These are phyloP conservation scores for Escovopsis sp. DNA, from an alignment of 2,329 filamentous ascomycete genomes.

Conservation along the genomic window DNA sequence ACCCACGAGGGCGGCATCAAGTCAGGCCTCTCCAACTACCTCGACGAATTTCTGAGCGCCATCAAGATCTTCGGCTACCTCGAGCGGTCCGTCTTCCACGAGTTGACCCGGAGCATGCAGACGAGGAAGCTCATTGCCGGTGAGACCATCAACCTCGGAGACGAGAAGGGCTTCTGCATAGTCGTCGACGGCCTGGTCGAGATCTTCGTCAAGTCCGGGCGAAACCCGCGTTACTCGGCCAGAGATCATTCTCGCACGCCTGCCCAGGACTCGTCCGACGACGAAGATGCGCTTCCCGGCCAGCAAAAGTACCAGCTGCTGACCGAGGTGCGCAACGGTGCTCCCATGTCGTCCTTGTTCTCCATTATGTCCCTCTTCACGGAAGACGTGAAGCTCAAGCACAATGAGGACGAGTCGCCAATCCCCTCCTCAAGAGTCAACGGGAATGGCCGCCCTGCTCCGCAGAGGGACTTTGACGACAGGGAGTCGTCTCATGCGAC, in stretches of 20 bases:
- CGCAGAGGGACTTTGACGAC: slow-evolving; percentile 8
- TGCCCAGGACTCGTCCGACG: slow-evolving; percentile 33
- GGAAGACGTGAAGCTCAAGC: slow-evolving; percentile 73
- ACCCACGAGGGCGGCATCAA: slow-evolving; percentile 82
- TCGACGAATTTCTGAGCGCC: slow-evolving; percentile 94
- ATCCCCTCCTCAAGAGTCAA: slow-evolving; percentile 11
- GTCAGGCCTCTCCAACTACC: slow-evolving; percentile 82
- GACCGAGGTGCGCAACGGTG: slow-evolving; percentile 94
- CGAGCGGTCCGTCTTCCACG: slow-evolving; percentile 92
- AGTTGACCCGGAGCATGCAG: slow-evolving; percentile 95
- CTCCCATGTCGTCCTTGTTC: slow-evolving; percentile 96
- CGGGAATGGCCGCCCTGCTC: slow-evolving; percentile 16
- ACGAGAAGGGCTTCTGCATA: slow-evolving; percentile 95
- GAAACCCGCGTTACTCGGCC: slow-evolving; percentile 27
- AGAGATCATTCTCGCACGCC: slow-evolving; percentile 9
- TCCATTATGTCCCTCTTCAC: slow-evolving; percentile 96
- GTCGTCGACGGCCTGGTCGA: slow-evolving; percentile 94
- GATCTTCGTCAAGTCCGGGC: slow-evolving; percentile 90
- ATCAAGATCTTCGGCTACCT: slow-evolving; percentile 99
- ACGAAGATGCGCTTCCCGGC: slow-evolving; percentile 52
- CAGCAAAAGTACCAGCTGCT: slow-evolving; percentile 86
- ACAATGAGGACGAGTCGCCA: slow-evolving; percentile 43
- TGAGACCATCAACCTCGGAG: slow-evolving; percentile 86
- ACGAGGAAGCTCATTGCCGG: slow-evolving; percentile 91
- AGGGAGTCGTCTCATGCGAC: slow-evolving; percentile 6